phyloP scores from a whole-genome alignment of 129 eudicot species.

The Chrysanthemum makinoi region DNA sequence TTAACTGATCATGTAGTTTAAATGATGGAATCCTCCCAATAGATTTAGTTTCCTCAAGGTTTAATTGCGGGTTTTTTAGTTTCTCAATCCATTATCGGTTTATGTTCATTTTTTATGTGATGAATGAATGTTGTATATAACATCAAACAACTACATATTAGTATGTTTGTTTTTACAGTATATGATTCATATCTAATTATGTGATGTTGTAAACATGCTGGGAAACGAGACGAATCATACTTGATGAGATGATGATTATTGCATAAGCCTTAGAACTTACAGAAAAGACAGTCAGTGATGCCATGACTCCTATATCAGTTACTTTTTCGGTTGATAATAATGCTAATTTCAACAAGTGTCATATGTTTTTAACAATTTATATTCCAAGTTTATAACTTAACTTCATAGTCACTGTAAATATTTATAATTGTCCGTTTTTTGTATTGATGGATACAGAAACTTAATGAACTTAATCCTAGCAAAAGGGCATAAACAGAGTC shows the following conservation, averaged over 20 bases:
- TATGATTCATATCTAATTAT: too few relatives aligned
- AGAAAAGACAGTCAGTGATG: constrained; percentile 83
- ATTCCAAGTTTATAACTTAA: background rate
- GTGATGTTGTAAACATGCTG: too few relatives aligned
- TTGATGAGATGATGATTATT: constrained; percentile 86
- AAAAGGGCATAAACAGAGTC: constrained; percentile 69
- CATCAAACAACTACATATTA: too few relatives aligned
- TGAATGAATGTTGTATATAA: too few relatives aligned
- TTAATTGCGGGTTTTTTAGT: too few relatives aligned
- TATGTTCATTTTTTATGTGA: too few relatives aligned
- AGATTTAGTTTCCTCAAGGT: too few relatives aligned
- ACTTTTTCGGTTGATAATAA: constrained; percentile 73
- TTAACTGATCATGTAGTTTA: too few relatives aligned
- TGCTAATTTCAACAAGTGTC: constrained; percentile 68
- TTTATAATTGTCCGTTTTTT: background rate
- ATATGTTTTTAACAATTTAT: constrained; percentile 2
- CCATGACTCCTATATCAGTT: constrained; percentile 89
- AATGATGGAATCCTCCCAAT: too few relatives aligned
- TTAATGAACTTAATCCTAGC: constrained; percentile 53
- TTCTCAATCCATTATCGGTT: too few relatives aligned
- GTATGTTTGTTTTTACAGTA: too few relatives aligned
- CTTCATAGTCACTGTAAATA: background rate
- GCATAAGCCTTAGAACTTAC: constrained; percentile 87
- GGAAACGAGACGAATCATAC: too few relatives aligned
- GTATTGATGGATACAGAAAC: constrained; percentile 29